Evolutionary conservation across 75 land plant genomes (phyloP).

Genomic region (Adiantum capillusveneris): DNA sequence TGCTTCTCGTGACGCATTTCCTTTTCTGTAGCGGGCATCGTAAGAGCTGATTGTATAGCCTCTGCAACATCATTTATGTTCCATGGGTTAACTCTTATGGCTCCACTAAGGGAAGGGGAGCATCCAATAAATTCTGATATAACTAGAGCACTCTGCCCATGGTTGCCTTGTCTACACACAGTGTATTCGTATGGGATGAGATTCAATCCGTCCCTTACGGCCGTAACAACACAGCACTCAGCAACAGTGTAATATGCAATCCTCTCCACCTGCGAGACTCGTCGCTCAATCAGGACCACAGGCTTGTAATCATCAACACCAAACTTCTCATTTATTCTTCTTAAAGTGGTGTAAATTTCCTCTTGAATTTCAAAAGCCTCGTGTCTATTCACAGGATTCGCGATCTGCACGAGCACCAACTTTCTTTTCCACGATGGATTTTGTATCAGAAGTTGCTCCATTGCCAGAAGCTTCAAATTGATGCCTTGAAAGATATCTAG

Average conservation of each 20-base stretch:
- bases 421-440: conserved; percentile 35
- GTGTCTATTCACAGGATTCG: too few relatives aligned
- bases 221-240: too few relatives aligned
- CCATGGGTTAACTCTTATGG: conserved; percentile 49
- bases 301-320: too few relatives aligned
- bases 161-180: conserved; percentile 40
- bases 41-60: conserved; percentile 35
- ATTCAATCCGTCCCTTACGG: too few relatives aligned
- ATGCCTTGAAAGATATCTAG: conserved; percentile 48
- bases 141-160: conserved; percentile 45
- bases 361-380: too few relatives aligned
- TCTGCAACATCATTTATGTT: conserved; percentile 38
- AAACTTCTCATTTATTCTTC: too few relatives aligned
- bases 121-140: too few relatives aligned
- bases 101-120: too few relatives aligned
- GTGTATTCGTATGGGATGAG: conserved; percentile 50
- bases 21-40: conserved; percentile 30
- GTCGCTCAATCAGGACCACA: too few relatives aligned
- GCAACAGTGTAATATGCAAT: too few relatives aligned
- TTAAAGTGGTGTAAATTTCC: too few relatives aligned
- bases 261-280: too few relatives aligned
- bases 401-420: conserved; percentile 36
- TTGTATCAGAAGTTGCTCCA: conserved; percentile 35
- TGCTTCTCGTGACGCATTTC: conserved; percentile 44
- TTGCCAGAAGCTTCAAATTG: conserved; percentile 31